Evolutionary conservation across 2,329 filamentous ascomycete species (phyloP).

Genomic region (Aspergillus versicolor): DNA sequence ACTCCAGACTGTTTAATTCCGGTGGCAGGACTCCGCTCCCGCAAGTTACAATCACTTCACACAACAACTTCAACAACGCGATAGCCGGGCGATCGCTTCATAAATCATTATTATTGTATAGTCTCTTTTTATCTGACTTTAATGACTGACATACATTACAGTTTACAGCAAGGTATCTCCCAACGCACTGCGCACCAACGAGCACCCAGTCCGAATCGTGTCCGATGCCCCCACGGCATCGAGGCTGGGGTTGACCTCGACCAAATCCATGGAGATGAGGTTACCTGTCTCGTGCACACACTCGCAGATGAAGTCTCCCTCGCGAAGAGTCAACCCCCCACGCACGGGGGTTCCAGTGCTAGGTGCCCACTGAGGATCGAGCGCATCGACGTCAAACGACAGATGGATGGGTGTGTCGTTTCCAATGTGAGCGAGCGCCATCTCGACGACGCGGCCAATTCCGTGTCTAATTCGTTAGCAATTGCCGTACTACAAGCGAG

Average conservation of each 20-base stretch:
- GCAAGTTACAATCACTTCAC: neutral
- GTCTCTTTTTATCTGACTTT: neutral
- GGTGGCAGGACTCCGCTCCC: constrained; percentile 3
- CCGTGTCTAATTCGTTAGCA: constrained; percentile 63
- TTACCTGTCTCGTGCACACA: constrained; percentile 77
- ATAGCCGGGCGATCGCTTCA: neutral
- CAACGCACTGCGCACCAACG: constrained; percentile 83
- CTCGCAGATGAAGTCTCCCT: constrained; percentile 97
- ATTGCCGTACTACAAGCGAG: neutral
- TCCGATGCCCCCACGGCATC: constrained; percentile 72
- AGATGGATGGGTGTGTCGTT: constrained; percentile 94
- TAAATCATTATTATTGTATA: constrained; percentile 11
- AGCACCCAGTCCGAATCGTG: constrained; percentile 87
- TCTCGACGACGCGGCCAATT: constrained; percentile 94
- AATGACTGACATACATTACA: constrained; percentile 1
- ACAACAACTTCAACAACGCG: neutral
- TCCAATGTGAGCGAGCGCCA: constrained; percentile 96
- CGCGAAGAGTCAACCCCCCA: constrained; percentile 86
- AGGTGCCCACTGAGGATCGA: constrained; percentile 94
- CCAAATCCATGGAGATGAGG: constrained; percentile 75
- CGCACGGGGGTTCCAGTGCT: constrained; percentile 93
- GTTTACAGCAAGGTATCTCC: constrained; percentile 80
- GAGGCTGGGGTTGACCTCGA: constrained; percentile 76
- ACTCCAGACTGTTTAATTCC: constrained; percentile 1
- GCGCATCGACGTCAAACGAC: constrained; percentile 93